Evolutionary conservation across 2,329 filamentous ascomycete species (phyloP).

Genomic region (Verticillium longisporum): DNA sequence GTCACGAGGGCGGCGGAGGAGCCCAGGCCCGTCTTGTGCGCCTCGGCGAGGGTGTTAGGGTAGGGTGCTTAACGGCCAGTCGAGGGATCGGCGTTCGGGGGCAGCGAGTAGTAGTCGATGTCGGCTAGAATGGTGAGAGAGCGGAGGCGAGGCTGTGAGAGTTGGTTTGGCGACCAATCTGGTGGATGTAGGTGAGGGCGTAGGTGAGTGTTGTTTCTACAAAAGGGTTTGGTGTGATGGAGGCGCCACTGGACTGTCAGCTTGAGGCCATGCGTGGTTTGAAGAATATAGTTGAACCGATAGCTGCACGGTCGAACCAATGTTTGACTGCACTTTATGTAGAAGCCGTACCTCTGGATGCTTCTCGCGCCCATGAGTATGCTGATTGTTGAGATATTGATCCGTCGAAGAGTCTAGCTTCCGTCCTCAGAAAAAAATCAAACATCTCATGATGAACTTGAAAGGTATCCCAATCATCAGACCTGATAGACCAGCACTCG

Average conservation of each 20-base stretch:
- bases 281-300: too few relatives aligned
- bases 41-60: conserved; percentile 64
- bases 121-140: conserved; percentile 84
- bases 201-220: conserved; percentile 89
- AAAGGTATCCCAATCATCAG: too few relatives aligned
- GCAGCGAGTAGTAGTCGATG: conserved; percentile 88
- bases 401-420: too few relatives aligned
- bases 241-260: conserved; percentile 30
- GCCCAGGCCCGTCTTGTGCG: conserved; percentile 93
- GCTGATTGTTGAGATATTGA: too few relatives aligned
- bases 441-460: too few relatives aligned
- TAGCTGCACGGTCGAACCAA: too few relatives aligned
- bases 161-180: conserved; percentile 27
- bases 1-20: conserved; percentile 94
- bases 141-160: conserved; percentile 55
- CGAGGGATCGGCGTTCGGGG: conserved; percentile 22
- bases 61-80: conserved; percentile 67
- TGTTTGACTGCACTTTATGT: too few relatives aligned
- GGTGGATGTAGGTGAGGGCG: conserved; percentile 72
- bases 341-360: too few relatives aligned
- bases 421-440: too few relatives aligned
- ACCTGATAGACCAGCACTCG: too few relatives aligned
- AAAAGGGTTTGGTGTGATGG: conserved; percentile 63
- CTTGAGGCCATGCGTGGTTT: too few relatives aligned
- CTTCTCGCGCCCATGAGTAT: too few relatives aligned